These are phyloP conservation scores for Trapa incisa DNA, from an alignment of 345 rosid species.

Conservation along the genomic window DNA sequence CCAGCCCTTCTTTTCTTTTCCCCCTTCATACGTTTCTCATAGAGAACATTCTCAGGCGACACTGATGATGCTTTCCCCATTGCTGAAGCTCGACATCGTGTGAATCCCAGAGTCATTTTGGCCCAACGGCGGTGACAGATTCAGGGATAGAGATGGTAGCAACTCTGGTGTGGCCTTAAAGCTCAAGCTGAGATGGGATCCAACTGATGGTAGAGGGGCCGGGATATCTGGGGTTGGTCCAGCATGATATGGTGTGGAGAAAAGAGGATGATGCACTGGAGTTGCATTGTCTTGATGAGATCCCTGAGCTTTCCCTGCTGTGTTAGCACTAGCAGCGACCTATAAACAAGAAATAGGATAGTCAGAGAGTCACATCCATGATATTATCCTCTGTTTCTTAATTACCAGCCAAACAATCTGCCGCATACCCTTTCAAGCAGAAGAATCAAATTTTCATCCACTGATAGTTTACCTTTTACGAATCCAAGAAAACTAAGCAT, in stretches of 20 bases:
- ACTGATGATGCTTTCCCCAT: conserved; percentile 55
- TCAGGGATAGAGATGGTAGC: conserved; percentile 42
- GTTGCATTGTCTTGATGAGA: conserved; percentile 26
- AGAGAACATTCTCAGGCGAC: conserved; percentile 30
- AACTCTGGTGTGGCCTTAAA: conserved; percentile 11
- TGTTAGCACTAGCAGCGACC: conserved; percentile 41
- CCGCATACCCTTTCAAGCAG: background rate
- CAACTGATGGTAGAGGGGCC: conserved; percentile 11
- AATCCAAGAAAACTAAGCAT: conserved; percentile 7
- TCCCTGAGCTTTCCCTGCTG: conserved; percentile 39
- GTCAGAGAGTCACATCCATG: background rate
- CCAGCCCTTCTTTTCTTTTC: background rate
- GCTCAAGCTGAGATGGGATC: conserved; percentile 29
- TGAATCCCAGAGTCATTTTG: conserved; percentile 36
- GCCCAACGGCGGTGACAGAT: conserved; percentile 41
- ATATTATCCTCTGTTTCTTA: background rate
- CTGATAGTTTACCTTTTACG: background rate
- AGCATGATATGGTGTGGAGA: conserved; percentile 18
- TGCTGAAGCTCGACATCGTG: conserved; percentile 39
- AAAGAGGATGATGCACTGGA: conserved; percentile 18
- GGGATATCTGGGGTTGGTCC: conserved; percentile 22
- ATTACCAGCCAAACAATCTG: background rate
- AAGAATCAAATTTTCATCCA: background rate
- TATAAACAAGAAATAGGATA: conserved; percentile 9
- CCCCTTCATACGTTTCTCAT: background rate